Evolutionary conservation across 1,139 yeast species (phyloP), one percentile per base, ranked within the genome.

Genomic region (Waltiozyma sp.): DNA sequence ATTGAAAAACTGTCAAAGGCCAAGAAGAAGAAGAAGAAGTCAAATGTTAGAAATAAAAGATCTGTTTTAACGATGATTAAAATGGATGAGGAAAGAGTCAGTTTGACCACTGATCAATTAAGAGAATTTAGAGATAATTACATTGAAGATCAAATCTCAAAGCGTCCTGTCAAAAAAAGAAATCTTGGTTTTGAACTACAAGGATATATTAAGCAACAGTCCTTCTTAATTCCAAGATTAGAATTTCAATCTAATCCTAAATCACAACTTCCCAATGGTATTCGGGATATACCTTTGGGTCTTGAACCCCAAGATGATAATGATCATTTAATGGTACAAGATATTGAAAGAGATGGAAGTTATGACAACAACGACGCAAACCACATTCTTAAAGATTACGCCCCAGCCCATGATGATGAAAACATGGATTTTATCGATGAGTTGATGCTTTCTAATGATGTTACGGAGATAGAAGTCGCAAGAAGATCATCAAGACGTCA

Each of bases 101-200:
- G 48, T 38, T 28, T 56, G 7, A 38, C 46, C 14, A 51, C 58
- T 19, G 54, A 52, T 28, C 47, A 50, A 11, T 38, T 55, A 16
- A 49, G 57, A 45, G 19, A 19, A 1, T 50, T 45, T 28, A 49
- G 60, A 44, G 60, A 55, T 45, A 31, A 45, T 28, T 56, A 56
- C 38, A 43, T 52, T 18, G 38, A 24, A 2, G 33, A 39, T 2
- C 54, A 55, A 58, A 19, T n/a, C n/a, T 36, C 42, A 10, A 31
- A 10, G n/a, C 34, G 38, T 10, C 18, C 39, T 16, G 16, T 18
- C n/a, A 45, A 45, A 38, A 45, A 34, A 16, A 40, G 28, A 15
- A 41, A 41, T 10, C 16, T 38, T 16, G 41, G 35, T 5, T 9
- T 14, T 26, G 39, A 38, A 19, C 18, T 40, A 8, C 21, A 14